Evolutionary conservation across 441 rosid genomes (phyloP).

Genomic region (Hura crepitans): DNA sequence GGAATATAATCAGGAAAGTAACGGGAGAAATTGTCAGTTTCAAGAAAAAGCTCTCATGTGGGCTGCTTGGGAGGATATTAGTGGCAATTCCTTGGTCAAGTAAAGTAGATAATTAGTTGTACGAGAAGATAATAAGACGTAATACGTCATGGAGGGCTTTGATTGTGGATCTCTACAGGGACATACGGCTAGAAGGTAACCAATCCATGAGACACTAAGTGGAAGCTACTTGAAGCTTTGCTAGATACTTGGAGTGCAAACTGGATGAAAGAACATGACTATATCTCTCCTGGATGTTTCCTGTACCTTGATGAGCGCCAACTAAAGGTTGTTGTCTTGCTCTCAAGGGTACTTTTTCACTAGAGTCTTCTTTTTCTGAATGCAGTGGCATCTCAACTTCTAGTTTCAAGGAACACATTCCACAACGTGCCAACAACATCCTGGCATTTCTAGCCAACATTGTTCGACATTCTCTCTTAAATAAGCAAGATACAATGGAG

Average conservation of each 20-base stretch:
- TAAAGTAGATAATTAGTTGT: slow-evolving; percentile 8
- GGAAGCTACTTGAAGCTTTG: slow-evolving; percentile 33
- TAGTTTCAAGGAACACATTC: not conserved
- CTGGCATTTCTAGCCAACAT: slow-evolving; percentile 4
- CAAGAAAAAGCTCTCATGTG: slow-evolving; percentile 30
- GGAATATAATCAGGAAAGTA: slow-evolving; percentile 26
- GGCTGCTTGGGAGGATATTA: slow-evolving; percentile 35
- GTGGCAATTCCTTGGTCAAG: slow-evolving; percentile 41
- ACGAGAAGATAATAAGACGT: slow-evolving; percentile 21
- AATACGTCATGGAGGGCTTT: slow-evolving; percentile 30
- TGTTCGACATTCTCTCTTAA: slow-evolving; percentile 22
- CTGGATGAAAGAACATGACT: slow-evolving; percentile 33
- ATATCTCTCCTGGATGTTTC: slow-evolving; percentile 40
- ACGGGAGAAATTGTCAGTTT: slow-evolving; percentile 14
- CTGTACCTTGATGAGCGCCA: slow-evolving; percentile 41
- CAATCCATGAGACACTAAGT: not conserved
- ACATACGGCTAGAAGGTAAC: not conserved
- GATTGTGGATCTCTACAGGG: slow-evolving; percentile 18
- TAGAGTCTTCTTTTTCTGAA: slow-evolving; percentile 34
- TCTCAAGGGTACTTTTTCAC: slow-evolving; percentile 23
- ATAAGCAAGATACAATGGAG: slow-evolving; percentile 16
- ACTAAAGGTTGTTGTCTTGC: slow-evolving; percentile 25
- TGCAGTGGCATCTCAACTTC: not conserved
- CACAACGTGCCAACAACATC: not conserved
- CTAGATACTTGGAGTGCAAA: slow-evolving; percentile 30